Evolutionary conservation across 345 rosid species (phyloP).

Genomic region (Triadica sebifera): DNA sequence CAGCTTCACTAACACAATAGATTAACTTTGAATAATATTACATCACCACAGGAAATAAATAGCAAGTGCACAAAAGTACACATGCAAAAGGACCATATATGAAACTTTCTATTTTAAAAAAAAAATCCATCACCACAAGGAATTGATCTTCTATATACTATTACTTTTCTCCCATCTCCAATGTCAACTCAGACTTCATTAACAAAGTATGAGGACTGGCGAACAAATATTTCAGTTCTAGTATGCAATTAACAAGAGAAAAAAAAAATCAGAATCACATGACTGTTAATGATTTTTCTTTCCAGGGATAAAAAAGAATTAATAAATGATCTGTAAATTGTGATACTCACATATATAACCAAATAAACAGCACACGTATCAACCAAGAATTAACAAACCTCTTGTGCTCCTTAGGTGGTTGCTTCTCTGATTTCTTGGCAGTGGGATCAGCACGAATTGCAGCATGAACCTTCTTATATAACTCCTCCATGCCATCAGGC

Average conservation of each 20-base stretch:
- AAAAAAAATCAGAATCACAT: not conserved
- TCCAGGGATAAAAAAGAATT: not conserved
- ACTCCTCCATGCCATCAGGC: constrained; percentile 49
- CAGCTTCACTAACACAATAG: not conserved
- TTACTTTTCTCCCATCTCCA: too few species aligned
- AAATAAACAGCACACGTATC: not conserved
- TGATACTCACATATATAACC: not conserved
- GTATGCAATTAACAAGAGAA: too few species aligned
- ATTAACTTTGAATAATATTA: not conserved
- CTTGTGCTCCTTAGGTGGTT: constrained; percentile 56
- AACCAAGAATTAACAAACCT: constrained; percentile 38
- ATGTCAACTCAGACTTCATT: not conserved
- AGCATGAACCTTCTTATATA: constrained; percentile 75
- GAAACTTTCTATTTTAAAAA: not conserved
- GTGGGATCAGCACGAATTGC: constrained; percentile 71
- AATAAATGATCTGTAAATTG: too few species aligned
- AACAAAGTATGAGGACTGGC: not conserved
- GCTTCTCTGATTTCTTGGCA: constrained; percentile 47
- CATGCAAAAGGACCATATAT: not conserved
- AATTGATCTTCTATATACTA: not conserved
- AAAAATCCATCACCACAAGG: not conserved
- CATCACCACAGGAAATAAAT: not conserved
- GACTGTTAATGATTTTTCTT: not conserved
- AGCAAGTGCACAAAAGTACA: not conserved
- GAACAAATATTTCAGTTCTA: too few species aligned